These are phyloP conservation scores for Kingdonia uniflora DNA, from an alignment of 164 flowering plant species.

Conservation along the genomic window DNA sequence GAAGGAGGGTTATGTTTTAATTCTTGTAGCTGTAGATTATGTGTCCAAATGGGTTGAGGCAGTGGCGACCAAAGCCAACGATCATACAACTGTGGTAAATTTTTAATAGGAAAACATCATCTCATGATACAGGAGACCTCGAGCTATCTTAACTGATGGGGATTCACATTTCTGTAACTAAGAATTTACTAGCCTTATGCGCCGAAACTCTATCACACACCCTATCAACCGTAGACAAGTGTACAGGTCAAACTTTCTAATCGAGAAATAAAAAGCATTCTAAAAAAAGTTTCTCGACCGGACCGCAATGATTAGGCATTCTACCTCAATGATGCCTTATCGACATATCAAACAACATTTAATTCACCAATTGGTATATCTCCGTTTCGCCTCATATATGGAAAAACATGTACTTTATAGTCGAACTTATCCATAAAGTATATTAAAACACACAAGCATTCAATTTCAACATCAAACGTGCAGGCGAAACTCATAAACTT, in stretches of 20 bases:
- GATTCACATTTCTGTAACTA: neutral
- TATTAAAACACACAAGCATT: neutral
- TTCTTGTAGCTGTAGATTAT: neutral
- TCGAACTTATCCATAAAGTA: neutral
- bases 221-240: neutral
- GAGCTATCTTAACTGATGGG: neutral
- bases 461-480: neutral
- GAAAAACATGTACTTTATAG: constrained; percentile 1
- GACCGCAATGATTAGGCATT: too few relatives aligned
- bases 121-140: neutral
- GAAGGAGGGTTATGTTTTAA: too few relatives aligned
- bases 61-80: too few relatives aligned
- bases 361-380: neutral
- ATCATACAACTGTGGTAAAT: neutral
- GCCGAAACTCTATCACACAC: neutral
- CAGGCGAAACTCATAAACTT: neutral
- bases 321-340: too few relatives aligned
- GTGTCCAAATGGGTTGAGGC: too few relatives aligned
- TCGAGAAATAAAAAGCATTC: neutral
- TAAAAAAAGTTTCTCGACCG: too few relatives aligned
- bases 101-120: neutral
- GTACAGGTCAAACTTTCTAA: neutral
- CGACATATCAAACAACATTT: neutral
- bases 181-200: neutral
- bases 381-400: neutral